These are phyloP conservation scores for Rhinocladiella similis DNA, from an alignment of 2,329 filamentous ascomycete genomes.

Conservation along the genomic window DNA sequence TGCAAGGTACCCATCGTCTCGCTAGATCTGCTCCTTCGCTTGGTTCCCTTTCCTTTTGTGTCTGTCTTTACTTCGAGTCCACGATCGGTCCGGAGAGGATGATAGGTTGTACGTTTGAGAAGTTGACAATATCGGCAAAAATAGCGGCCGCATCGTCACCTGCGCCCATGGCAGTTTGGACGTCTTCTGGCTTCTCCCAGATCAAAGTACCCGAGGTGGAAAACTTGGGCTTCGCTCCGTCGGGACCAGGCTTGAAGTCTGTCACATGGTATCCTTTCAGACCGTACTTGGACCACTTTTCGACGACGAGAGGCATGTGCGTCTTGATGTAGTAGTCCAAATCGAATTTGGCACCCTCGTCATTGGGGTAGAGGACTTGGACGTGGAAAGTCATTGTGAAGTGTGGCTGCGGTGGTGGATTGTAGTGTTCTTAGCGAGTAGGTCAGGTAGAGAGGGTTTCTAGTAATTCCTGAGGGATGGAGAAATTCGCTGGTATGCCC, in stretches of 20 bases:
- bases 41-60: not conserved
- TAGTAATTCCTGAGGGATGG: not conserved
- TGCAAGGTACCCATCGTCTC: too few relatives aligned
- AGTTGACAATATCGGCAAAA: slow-evolving; percentile 22
- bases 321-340: slow-evolving; percentile 51
- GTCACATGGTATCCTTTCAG: slow-evolving; percentile 34
- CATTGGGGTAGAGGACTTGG: slow-evolving; percentile 43
- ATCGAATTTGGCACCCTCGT: slow-evolving; percentile 45
- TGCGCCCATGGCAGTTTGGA: slow-evolving; percentile 10
- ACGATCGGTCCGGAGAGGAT: slow-evolving; percentile 16
- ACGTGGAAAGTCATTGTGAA: slow-evolving; percentile 12
- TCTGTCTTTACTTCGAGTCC: not conserved
- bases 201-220: slow-evolving; percentile 11
- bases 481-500: too few relatives aligned
- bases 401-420: not conserved
- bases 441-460: not conserved
- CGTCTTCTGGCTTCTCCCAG: slow-evolving; percentile 21
- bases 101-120: slow-evolving; percentile 18
- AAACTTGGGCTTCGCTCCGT: slow-evolving; percentile 18
- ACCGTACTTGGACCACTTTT: slow-evolving; percentile 43
- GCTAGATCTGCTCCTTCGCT: not conserved
- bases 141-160: slow-evolving; percentile 11
- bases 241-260: slow-evolving; percentile 16
- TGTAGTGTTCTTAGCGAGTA: not conserved
- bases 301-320: slow-evolving; percentile 49